Conservation (phyloP, 371 early-diverging fungal species). For the Catenaria anguillulae region DNA sequence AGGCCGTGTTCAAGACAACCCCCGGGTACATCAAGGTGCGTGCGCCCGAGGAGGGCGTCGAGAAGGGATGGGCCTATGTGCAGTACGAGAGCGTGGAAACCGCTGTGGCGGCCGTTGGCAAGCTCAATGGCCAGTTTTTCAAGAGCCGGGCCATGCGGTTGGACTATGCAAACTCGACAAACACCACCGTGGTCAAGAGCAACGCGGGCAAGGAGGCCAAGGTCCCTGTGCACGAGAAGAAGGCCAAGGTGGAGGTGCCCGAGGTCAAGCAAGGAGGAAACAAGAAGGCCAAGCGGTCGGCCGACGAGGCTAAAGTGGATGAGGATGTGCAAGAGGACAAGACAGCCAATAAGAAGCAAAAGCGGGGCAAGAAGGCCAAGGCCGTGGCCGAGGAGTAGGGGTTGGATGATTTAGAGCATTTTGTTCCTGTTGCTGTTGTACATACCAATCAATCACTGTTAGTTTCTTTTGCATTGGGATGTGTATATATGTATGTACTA, state of each 20-base stretch:
- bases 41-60: background rate
- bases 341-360: too few relatives aligned
- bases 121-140: conserved; percentile 25
- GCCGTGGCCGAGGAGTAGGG: too few relatives aligned
- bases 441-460: too few relatives aligned
- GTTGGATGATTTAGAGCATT: too few relatives aligned
- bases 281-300: too few relatives aligned
- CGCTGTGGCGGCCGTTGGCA: conserved; percentile 23
- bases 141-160: conserved; percentile 26
- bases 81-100: conserved; percentile 19
- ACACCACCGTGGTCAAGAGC: background rate
- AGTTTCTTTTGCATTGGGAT: too few relatives aligned
- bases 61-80: conserved; percentile 24
- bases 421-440: too few relatives aligned
- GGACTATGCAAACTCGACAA: conserved; percentile 20
- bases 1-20: background rate
- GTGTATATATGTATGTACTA: too few relatives aligned
- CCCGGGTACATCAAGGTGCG: background rate
- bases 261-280: too few relatives aligned
- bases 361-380: too few relatives aligned
- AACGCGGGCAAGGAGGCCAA: background rate
- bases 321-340: background rate
- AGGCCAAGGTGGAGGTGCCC: too few relatives aligned
- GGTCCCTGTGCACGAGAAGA: background rate
- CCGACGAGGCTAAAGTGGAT: background rate